Evolutionary conservation across 2,329 filamentous ascomycete species (phyloP).

Genomic region (Colletotrichum destructivum): DNA sequence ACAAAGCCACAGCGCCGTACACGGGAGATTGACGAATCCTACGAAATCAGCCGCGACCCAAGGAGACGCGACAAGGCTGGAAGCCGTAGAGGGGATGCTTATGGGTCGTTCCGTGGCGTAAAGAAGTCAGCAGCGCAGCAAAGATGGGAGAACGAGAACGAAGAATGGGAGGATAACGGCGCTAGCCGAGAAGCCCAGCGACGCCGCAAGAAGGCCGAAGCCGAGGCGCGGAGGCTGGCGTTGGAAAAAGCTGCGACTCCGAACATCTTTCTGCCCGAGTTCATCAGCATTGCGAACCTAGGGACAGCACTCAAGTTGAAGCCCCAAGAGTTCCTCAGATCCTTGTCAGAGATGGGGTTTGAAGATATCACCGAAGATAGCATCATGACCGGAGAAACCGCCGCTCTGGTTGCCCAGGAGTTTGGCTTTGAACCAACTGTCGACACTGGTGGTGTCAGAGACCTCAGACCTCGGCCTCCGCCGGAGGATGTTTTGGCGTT

Average conservation of each 20-base stretch:
- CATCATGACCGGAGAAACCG: slow-evolving; percentile 91
- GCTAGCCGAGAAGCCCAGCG: slow-evolving; percentile 55
- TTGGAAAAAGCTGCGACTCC: slow-evolving; percentile 62
- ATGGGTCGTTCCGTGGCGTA: slow-evolving; percentile 7
- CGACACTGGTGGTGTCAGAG: slow-evolving; percentile 75
- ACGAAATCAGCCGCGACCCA: slow-evolving; percentile 39
- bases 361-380: slow-evolving; percentile 87
- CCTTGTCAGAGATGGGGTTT: slow-evolving; percentile 89
- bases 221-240: slow-evolving; percentile 58
- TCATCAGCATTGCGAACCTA: slow-evolving; percentile 89
- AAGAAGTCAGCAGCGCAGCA: slow-evolving; percentile 30
- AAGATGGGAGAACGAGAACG: slow-evolving; percentile 47
- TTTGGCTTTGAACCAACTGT: slow-evolving; percentile 92
- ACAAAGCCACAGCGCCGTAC: slow-evolving; percentile 1
- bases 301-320: slow-evolving; percentile 82
- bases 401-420: slow-evolving; percentile 90
- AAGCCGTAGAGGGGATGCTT: slow-evolving; percentile 23
- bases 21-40: slow-evolving; percentile 38
- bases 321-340: slow-evolving; percentile 78
- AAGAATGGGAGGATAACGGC: slow-evolving; percentile 58
- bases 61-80: slow-evolving; percentile 33
- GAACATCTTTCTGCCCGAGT: slow-evolving; percentile 85
- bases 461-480: slow-evolving; percentile 79
- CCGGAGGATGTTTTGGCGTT: slow-evolving; percentile 78
- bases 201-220: slow-evolving; percentile 60